Conservation (phyloP, 208 protist genomes). For the Leishmania tarentolae region DNA sequence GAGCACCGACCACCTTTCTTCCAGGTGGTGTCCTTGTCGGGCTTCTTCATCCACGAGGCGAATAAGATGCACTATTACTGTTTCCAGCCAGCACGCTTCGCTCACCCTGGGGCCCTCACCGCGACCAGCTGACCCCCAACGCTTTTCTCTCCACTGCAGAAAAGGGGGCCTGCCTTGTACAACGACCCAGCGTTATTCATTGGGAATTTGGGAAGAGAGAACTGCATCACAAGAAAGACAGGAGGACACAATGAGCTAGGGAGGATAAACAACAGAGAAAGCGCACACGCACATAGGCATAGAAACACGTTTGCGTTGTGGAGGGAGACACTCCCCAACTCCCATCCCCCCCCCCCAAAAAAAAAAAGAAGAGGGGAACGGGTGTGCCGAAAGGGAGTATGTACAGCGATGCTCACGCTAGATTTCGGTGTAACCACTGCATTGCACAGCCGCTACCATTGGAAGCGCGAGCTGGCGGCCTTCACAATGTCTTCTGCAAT, state of each 20-base stretch:
- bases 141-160: neutral
- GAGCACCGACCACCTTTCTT: neutral
- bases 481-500: conserved; percentile 89
- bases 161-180: neutral
- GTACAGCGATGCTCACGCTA: neutral
- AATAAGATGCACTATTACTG: neutral
- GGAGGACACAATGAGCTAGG: neutral
- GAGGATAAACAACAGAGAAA: neutral
- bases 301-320: neutral
- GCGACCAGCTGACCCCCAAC: neutral
- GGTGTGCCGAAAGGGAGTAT: neutral
- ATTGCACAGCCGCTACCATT: conserved; percentile 37
- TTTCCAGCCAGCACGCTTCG: conserved; percentile 11
- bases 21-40: neutral
- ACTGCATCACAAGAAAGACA: neutral
- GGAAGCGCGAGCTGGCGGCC: conserved; percentile 57
- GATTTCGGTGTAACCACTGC: neutral
- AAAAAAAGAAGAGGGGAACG: neutral
- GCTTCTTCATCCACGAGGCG: neutral
- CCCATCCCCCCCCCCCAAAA: too few relatives aligned
- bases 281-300: neutral
- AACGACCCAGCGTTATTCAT: neutral
- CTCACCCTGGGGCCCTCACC: neutral
- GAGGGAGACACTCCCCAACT: neutral
- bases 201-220: neutral